Base-by-base conservation (phyloP, 306 rosid genomes). In the Prunus kanzakura region DNA sequence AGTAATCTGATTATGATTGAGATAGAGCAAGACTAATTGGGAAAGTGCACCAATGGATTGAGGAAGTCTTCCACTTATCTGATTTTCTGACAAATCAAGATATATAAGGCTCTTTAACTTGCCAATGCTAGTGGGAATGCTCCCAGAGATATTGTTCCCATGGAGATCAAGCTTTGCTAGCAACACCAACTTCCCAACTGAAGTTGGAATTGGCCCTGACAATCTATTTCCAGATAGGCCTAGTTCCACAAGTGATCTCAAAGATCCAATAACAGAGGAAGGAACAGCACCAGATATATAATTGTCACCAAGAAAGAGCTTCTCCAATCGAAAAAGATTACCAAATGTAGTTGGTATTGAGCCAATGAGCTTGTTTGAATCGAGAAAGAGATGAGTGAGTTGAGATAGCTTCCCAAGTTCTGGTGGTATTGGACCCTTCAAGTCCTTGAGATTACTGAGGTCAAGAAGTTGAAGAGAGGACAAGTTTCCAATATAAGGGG, bases 401-500 rank as follows among this genome's bases (percentile, higher is more conserved):
- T 29, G 64, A 10, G 71, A 65, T 7, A 90, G 56, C 49, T 80
- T 83, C 66, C 88, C 88, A 2, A 89, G 47, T 55, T 87, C 84
- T 2, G 22, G 20, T 3, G 96, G 93, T 23, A 91, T 86, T 14
- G 86, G 81, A 71, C 96, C 90, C 22, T 78, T 79, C 71, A 89
- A 50, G 49, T 86, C 32, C 76, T 84, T 87, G 29, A 89, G 88
- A 69, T 74, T 78, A 68, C 88, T 73, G 16, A 91, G 84, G 78
- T 87, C 90, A 38, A 87, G 83, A 79, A 79, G 30, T 69, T 80
- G 81, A 46, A 89, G 84, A 60, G 43, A 58, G 0, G 92, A 75
- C 68, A 91, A 80, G 87, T 89, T 91, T 22, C 89, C 93, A 11
- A 91, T 89, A 65, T 54, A 91, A 72, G 93, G 93, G 52, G 93